Percentiles rank a stretch among this genome's conserved stretches.
These are phyloP conservation scores for Hypericum androsaemum DNA, from an alignment of 345 rosid species.

Conservation along the genomic window DNA sequence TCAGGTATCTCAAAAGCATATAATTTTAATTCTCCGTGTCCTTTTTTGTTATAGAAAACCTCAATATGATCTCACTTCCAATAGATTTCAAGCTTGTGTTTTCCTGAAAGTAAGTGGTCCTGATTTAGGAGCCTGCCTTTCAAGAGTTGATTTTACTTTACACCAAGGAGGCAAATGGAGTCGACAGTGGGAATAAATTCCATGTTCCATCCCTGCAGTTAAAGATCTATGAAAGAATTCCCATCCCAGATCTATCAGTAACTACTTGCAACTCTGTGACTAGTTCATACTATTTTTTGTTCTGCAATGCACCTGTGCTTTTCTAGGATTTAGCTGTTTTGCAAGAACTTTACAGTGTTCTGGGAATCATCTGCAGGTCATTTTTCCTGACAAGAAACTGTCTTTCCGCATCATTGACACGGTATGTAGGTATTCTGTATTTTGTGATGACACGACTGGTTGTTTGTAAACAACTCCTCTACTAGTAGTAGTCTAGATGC, in stretches of 20 bases:
- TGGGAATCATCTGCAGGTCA: slow-evolving; percentile 43
- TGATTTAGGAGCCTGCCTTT: slow-evolving; percentile 83
- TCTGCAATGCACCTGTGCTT: slow-evolving; percentile 2
- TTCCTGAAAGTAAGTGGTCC: slow-evolving; percentile 17
- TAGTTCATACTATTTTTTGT: slow-evolving; percentile 21
- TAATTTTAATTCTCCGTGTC: background rate
- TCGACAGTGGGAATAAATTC: slow-evolving; percentile 27
- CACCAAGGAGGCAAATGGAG: slow-evolving; percentile 38
- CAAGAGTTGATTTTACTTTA: slow-evolving; percentile 80
- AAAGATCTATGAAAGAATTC: slow-evolving; percentile 77
- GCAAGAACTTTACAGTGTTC: slow-evolving; percentile 15
- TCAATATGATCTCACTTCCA: too few species aligned
- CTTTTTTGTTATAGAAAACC: background rate
- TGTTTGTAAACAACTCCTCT: too few species aligned
- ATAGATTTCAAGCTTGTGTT: background rate
- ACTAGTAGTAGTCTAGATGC: too few species aligned
- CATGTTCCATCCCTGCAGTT: slow-evolving; percentile 56
- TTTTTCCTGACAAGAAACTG: slow-evolving; percentile 91
- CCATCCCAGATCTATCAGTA: slow-evolving; percentile 95
- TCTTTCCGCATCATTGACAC: slow-evolving; percentile 94
- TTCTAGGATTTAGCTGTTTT: slow-evolving; percentile 6
- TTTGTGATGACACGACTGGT: background rate
- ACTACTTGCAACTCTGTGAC: slow-evolving; percentile 25
- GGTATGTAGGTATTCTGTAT: slow-evolving; percentile 31
- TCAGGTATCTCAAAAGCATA: slow-evolving; percentile 43